Percentiles rank a stretch among this genome's conserved stretches.
Evolutionary conservation across 495 filamentous ascomycete species (phyloP).

Genomic region (Tuber brumale): DNA sequence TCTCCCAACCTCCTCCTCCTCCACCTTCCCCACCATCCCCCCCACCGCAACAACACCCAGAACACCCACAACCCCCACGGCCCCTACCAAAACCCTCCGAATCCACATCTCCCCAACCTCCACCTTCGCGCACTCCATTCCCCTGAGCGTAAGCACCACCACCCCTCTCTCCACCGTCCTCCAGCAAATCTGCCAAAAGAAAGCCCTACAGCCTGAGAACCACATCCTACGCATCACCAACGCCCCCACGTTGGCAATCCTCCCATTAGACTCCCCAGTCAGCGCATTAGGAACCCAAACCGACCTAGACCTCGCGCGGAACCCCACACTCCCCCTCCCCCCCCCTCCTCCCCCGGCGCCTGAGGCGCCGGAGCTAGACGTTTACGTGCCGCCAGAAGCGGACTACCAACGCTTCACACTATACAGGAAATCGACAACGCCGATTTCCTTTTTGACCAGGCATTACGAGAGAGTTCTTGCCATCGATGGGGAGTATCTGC

Average conservation of each 20-base stretch:
- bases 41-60: background rate
- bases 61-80: conserved; percentile 43
- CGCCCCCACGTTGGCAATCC: conserved; percentile 68
- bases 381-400: background rate
- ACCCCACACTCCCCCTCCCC: background rate
- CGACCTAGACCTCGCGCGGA: conserved; percentile 71
- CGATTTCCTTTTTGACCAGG: conserved; percentile 85
- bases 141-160: conserved; percentile 79
- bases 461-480: conserved; percentile 69
- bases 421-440: conserved; percentile 68
- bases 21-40: conserved; percentile 38
- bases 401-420: conserved; percentile 57
- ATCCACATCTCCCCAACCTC: conserved; percentile 74
- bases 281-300: conserved; percentile 75
- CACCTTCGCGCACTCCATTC: conserved; percentile 55
- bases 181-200: conserved; percentile 80
- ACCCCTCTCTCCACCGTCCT: conserved; percentile 91
- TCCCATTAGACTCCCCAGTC: conserved; percentile 75
- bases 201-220: conserved; percentile 79
- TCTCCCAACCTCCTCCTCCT: conserved; percentile 44
- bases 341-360: background rate
- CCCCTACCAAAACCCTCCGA: conserved; percentile 75
- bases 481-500: conserved; percentile 92
- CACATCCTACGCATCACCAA: conserved; percentile 82
- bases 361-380: background rate